These are phyloP conservation scores for Daldinia childiae DNA, from an alignment of 495 filamentous ascomycete genomes.

Conservation along the genomic window DNA sequence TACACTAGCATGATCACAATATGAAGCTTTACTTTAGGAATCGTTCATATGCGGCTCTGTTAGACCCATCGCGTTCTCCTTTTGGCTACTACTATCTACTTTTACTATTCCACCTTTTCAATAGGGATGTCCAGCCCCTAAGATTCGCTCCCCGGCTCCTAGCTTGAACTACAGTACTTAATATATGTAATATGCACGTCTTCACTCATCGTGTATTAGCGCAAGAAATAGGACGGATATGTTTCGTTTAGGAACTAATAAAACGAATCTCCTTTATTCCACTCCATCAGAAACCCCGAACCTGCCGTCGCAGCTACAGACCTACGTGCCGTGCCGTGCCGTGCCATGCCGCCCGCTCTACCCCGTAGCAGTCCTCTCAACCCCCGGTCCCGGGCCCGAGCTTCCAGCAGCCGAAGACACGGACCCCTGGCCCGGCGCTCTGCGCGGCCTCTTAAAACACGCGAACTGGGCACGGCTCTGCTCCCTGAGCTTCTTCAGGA, in stretches of 20 bases:
- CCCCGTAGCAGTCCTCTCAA: slow-evolving; percentile 45
- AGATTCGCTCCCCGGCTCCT: neutral
- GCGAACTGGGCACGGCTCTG: slow-evolving; percentile 86
- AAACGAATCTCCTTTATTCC: neutral
- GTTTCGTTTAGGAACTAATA: too few relatives aligned
- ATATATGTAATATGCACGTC: neutral
- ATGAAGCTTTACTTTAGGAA: too few relatives aligned
- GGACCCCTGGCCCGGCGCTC: slow-evolving; percentile 7
- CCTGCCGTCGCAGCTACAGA: neutral
- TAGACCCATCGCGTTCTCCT: too few relatives aligned
- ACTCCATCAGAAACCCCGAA: neutral
- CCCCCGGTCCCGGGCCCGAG: neutral
- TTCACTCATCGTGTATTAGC: neutral
- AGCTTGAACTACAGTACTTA: too few relatives aligned
- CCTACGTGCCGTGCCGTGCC: neutral
- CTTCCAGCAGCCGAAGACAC: neutral
- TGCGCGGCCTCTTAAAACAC: slow-evolving; percentile 71
- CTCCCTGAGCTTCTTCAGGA: slow-evolving; percentile 84
- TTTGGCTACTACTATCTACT: too few relatives aligned
- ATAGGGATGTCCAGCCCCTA: neutral
- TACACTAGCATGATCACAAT: too few relatives aligned
- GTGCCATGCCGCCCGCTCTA: too few relatives aligned
- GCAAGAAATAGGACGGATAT: neutral
- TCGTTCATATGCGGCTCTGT: too few relatives aligned
- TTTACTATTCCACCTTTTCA: neutral